Conservation (phyloP, 2,329 filamentous ascomycete genomes). For the Stagonosporopsis tanaceti region DNA sequence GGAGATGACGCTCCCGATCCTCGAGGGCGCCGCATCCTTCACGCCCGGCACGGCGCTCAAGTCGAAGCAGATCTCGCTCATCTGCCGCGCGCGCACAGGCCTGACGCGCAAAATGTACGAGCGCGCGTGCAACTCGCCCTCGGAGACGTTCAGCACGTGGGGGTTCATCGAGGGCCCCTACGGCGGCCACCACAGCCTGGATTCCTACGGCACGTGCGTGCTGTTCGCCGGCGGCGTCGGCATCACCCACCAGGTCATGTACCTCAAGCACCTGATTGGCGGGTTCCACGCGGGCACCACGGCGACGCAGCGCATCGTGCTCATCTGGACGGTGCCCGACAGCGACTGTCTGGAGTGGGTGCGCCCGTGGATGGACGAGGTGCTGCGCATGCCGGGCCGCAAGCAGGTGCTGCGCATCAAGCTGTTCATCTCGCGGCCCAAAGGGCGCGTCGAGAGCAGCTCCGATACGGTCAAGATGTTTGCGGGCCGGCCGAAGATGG, state of each 20-base stretch:
- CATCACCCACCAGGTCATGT: conserved; percentile 80
- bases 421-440: conserved; percentile 69
- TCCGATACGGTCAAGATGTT: conserved; percentile 69
- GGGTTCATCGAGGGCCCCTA: conserved; percentile 81
- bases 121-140: conserved; percentile 68
- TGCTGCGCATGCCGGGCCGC: conserved; percentile 66
- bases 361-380: conserved; percentile 71
- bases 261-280: conserved; percentile 74
- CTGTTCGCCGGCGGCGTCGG: conserved; percentile 83
- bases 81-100: conserved; percentile 77
- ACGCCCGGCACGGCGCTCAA: conserved; percentile 31
- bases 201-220: conserved; percentile 79
- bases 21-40: conserved; percentile 39
- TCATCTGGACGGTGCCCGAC: conserved; percentile 82
- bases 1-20: conserved; percentile 45
- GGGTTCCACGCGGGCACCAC: conserved; percentile 74
- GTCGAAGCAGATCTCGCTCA: conserved; percentile 67
- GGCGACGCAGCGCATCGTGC: conserved; percentile 73
- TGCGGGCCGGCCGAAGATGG: conserved; percentile 64
- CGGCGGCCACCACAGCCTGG: conserved; percentile 72
- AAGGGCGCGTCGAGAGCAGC: conserved; percentile 63
- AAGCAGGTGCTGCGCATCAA: conserved; percentile 67
- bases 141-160: conserved; percentile 67
- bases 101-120: conserved; percentile 76
- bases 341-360: conserved; percentile 71